Evolutionary conservation across 1,139 yeast genomes (phyloP), one percentile per base, ranked within the genome.

Genomic region (Pichia sp.): DNA sequence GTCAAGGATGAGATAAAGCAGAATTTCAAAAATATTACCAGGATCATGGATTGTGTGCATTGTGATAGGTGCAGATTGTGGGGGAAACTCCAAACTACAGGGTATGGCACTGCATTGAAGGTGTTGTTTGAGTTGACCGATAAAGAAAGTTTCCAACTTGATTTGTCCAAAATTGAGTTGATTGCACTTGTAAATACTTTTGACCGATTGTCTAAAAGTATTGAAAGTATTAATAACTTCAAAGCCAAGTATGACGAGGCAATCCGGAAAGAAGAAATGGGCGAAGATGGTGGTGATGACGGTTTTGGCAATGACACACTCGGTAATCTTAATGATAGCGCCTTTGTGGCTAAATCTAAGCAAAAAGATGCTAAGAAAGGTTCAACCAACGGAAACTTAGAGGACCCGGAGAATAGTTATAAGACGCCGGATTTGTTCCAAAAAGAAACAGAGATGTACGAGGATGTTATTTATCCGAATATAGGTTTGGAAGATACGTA

Each of bases 81-180:
- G 99, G 99, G 99, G 17, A 93, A 95, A 71, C 80, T 93, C 31
- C 99, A 93, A 74, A 90, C 96, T 1, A 90, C 95, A 24, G 99
- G 99, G 30, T 93, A 93, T 69, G 99, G 98, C 29, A 93, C 99
- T 20, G 96, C 97, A 1, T 78, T 95, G 67, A 93, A 93, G 71
- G 79, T 92, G 30, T 74, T 93, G 58, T 90, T 93, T 67, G 99
- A 93, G 69, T 79, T 87, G 57, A 84, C 82, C 40, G 67, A 65
- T 48, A 74, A 75, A 50, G 66, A 71, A 46, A 64, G 66, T 46
- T 73, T 71, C 48, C 74, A 75, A 56, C 73, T 75, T 53, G 74
- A 76, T 55, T 79, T 91, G 65, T 82, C 92, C 53, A 84, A 95
- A 64, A 84, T 89, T 58, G 99, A 93, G 71, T 73, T 95, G 57